These are phyloP conservation scores for Podaxis sp. DNA, from an alignment of 768 basidiomycete genomes.

Conservation along the genomic window DNA sequence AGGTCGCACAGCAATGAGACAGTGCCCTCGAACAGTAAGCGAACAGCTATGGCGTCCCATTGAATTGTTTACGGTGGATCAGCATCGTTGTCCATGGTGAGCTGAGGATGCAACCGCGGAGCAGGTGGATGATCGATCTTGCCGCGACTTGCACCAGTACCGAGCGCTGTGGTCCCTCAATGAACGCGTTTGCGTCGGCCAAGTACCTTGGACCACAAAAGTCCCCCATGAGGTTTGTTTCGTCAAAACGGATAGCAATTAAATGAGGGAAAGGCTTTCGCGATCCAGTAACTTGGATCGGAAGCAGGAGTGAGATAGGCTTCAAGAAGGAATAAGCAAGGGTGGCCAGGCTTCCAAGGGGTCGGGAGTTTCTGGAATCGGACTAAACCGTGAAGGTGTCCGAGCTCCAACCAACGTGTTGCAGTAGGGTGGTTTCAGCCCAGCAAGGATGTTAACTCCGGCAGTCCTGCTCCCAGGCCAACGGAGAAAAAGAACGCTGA, in stretches of 20 bases:
- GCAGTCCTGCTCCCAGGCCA: neutral
- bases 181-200: neutral
- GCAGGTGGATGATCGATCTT: neutral
- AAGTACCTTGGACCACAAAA: neutral
- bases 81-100: neutral
- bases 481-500: neutral
- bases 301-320: neutral
- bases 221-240: neutral
- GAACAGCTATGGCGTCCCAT: neutral
- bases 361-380: neutral
- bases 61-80: neutral
- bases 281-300: neutral
- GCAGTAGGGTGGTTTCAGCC: neutral
- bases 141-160: neutral
- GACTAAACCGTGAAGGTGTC: neutral
- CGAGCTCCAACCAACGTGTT: neutral
- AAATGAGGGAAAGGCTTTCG: neutral
- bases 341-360: neutral
- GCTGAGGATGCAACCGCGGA: neutral
- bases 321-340: neutral
- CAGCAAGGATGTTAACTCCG: neutral
- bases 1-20: neutral
- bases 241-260: neutral
- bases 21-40: neutral
- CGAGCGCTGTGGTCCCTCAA: neutral